Evolutionary conservation across 352 stramenopile species (phyloP), one percentile per base, ranked within the genome.

Genomic region (Phytophthora ramorum): DNA sequence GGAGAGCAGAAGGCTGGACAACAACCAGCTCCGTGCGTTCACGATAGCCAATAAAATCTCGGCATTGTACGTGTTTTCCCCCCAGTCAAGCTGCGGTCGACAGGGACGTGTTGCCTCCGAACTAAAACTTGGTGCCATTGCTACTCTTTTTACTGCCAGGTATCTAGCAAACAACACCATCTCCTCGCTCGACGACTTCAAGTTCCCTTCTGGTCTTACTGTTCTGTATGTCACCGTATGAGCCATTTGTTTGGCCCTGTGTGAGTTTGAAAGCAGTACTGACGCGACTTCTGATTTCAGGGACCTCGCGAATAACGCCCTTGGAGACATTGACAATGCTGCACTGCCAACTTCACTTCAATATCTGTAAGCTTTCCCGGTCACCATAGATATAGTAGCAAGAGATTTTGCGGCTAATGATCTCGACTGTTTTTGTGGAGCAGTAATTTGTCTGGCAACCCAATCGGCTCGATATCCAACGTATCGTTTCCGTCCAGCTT

Each of bases 371-470:
- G 67, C 12, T 50, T 32, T 12, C 3, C 19, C 9, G 10, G 2
- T 45, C 14, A 8, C 26, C 26, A 32, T 32, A n/a, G 16, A 4
- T 4, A 16, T 16, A 17, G 7, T 16, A 24, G 22, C 41, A 22
- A 30, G 9, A 4, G 5, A 19, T 40, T 4, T 34, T 24, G 10
- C 5, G n/a, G 20, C 28, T 38, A 34, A 38, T 26, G 28, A 10
- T 38, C n/a, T 16, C 0, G 30, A 26, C 19, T 37, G 0, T 43
- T 22, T 20, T 16, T 58, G 1, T 26, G 2, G 24, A 28, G 34
- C 57, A 85, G 76, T 38, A 81, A 81, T 30, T 58, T 81, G 26
- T 81, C 76, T 19, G 58, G 68, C 13, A 85, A 85, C 24, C 64
- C 61, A 1, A 73, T 85, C 40, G 51, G 63, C 4, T 73, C 63